Evolutionary conservation across 2,329 filamentous ascomycete species (phyloP).

Genomic region (Monilinia polystroma): DNA sequence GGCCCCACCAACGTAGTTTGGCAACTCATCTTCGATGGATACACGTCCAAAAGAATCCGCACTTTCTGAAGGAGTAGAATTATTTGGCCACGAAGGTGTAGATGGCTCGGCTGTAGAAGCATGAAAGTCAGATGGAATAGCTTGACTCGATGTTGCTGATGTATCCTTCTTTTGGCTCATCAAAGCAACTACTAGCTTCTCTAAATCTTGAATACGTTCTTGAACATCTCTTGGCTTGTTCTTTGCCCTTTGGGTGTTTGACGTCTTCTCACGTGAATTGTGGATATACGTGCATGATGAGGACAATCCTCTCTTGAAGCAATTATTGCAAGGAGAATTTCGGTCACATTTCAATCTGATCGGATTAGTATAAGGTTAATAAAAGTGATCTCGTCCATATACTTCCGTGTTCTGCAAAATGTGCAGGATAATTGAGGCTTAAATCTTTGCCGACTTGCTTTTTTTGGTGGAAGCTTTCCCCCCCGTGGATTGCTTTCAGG

Average conservation of each 20-base stretch:
- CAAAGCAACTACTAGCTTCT: constrained; percentile 56
- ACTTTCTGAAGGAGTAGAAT: constrained; percentile 23
- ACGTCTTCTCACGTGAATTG: constrained; percentile 40
- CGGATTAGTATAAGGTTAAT: constrained; percentile 1
- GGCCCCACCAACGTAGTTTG: constrained; percentile 15
- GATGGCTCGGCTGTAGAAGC: neutral
- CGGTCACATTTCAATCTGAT: constrained; percentile 52
- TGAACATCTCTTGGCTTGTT: constrained; percentile 49
- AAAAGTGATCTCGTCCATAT: constrained; percentile 5
- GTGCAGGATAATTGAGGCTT: constrained; percentile 38
- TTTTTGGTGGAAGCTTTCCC: neutral
- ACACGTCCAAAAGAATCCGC: constrained; percentile 32
- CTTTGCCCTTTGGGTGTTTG: constrained; percentile 25
- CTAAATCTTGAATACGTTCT: constrained; percentile 53
- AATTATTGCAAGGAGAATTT: constrained; percentile 52
- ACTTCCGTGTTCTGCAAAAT: constrained; percentile 36
- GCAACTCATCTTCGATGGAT: constrained; percentile 38
- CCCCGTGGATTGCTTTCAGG: neutral
- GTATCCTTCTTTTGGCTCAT: constrained; percentile 38
- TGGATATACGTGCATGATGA: constrained; percentile 52
- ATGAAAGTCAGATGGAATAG: neutral
- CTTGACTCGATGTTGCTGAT: neutral
- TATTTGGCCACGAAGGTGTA: neutral
- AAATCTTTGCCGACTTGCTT: constrained; percentile 29
- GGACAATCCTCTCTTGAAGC: constrained; percentile 49